phyloP scores from a whole-genome alignment of 2,329 filamentous ascomycete genomes.

The Sclerotinia trifoliorum region DNA sequence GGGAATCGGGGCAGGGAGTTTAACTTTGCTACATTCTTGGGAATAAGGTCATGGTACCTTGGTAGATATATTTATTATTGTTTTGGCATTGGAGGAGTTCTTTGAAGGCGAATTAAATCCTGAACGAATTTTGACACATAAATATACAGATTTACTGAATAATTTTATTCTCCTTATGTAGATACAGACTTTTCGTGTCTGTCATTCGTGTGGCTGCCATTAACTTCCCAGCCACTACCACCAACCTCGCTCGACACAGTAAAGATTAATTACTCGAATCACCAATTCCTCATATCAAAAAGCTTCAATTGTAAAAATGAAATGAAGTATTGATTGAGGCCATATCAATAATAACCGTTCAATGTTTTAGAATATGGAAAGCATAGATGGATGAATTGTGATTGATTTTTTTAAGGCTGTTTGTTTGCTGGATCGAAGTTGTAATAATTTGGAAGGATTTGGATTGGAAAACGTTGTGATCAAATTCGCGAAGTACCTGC shows the following conservation, averaged over 20 bases:
- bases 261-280: too few species aligned
- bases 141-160: not conserved
- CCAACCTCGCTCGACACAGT: not conserved
- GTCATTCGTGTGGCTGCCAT: too few species aligned
- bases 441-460: too few species aligned
- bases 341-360: not conserved
- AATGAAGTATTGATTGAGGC: not conserved
- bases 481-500: too few species aligned
- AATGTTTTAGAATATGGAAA: accelerated
- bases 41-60: not conserved
- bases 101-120: not conserved
- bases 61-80: not conserved
- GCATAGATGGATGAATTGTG: not conserved
- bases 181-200: too few species aligned
- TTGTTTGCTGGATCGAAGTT: not conserved
- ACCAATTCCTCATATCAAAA: not conserved
- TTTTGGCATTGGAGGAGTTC: too few species aligned
- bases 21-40: not conserved
- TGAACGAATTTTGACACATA: not conserved
- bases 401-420: not conserved
- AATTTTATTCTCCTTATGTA: too few species aligned
- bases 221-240: not conserved
- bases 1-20: not conserved
- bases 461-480: too few species aligned
- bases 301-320: not conserved